phyloP scores from a whole-genome alignment of 306 rosid species.

The Elaeagnus macrophylla region DNA sequence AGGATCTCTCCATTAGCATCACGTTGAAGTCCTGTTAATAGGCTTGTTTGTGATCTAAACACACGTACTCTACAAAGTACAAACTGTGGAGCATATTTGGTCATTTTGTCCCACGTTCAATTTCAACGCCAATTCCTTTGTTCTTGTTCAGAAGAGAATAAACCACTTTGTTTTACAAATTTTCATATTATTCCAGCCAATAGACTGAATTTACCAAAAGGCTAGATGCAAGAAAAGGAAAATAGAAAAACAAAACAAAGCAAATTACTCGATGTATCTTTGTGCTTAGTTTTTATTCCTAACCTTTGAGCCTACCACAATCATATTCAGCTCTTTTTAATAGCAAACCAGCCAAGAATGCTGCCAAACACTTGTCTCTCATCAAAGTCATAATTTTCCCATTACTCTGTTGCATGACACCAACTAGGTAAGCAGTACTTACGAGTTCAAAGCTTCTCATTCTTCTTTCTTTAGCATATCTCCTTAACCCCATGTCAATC shows the following conservation, averaged over 20 bases:
- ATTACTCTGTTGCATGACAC: conserved; percentile 29
- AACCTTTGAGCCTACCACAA: conserved; percentile 41
- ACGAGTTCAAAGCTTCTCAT: conserved; percentile 58
- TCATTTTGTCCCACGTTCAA: too few relatives aligned
- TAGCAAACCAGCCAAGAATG: conserved; percentile 14
- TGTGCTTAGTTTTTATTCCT: too few relatives aligned
- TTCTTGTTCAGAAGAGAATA: not conserved
- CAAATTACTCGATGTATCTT: too few relatives aligned
- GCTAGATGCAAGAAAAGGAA: too few relatives aligned
- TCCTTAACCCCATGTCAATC: conserved; percentile 44
- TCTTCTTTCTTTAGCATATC: conserved; percentile 47
- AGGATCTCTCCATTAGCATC: too few relatives aligned
- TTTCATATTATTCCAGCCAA: too few relatives aligned
- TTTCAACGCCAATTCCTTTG: not conserved
- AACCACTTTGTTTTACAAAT: not conserved
- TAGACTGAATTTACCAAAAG: too few relatives aligned
- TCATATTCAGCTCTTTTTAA: conserved; percentile 35
- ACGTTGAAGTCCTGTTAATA: too few relatives aligned
- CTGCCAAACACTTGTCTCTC: conserved; percentile 42
- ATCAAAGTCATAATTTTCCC: conserved; percentile 25
- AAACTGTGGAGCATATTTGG: too few relatives aligned
- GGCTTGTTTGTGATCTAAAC: too few relatives aligned
- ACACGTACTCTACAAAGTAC: too few relatives aligned
- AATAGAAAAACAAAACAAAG: too few relatives aligned
- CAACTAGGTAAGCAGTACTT: conserved; percentile 33